These are phyloP conservation scores for Juglanconis sp. DNA, from an alignment of 2,329 filamentous ascomycete species.

Conservation along the genomic window DNA sequence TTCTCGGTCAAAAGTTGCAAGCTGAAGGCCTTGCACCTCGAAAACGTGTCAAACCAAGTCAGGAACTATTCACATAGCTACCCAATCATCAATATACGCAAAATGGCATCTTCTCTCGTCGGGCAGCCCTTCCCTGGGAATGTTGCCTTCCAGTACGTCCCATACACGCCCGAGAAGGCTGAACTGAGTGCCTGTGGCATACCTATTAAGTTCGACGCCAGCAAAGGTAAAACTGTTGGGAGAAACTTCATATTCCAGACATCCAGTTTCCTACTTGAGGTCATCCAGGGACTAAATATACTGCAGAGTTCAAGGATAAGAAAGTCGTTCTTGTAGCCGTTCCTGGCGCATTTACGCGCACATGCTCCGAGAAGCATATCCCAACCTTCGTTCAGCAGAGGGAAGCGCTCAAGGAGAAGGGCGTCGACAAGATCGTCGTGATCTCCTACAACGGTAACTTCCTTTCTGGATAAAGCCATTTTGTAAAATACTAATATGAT, in stretches of 20 bases:
- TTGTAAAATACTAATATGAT: too few relatives aligned
- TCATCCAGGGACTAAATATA: too few relatives aligned
- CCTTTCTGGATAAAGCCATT: too few relatives aligned
- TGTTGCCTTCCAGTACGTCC: constrained; percentile 81
- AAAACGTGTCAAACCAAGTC: too few relatives aligned
- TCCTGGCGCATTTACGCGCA: constrained; percentile 78
- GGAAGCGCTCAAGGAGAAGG: constrained; percentile 70
- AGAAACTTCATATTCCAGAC: too few relatives aligned
- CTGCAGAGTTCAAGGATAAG: constrained; percentile 51
- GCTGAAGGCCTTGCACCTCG: too few relatives aligned
- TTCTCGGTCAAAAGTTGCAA: too few relatives aligned
- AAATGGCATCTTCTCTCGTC: constrained; percentile 31
- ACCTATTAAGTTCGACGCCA: constrained; percentile 75
- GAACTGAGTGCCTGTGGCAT: constrained; percentile 72
- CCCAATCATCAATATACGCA: too few relatives aligned
- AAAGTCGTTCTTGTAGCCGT: constrained; percentile 56
- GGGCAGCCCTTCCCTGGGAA: constrained; percentile 81
- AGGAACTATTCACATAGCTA: too few relatives aligned
- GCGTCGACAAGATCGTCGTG: constrained; percentile 77
- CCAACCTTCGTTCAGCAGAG: constrained; percentile 75
- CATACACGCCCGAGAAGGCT: constrained; percentile 66
- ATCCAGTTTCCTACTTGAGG: neutral
- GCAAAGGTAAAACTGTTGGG: constrained; percentile 51
- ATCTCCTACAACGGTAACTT: constrained; percentile 68
- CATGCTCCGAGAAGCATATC: constrained; percentile 78